A percentile compares a stretch with the other conserved stretches of the same genome.
Conservation (phyloP, 2,329 filamentous ascomycete species). For the Calonectria henricotiae region DNA sequence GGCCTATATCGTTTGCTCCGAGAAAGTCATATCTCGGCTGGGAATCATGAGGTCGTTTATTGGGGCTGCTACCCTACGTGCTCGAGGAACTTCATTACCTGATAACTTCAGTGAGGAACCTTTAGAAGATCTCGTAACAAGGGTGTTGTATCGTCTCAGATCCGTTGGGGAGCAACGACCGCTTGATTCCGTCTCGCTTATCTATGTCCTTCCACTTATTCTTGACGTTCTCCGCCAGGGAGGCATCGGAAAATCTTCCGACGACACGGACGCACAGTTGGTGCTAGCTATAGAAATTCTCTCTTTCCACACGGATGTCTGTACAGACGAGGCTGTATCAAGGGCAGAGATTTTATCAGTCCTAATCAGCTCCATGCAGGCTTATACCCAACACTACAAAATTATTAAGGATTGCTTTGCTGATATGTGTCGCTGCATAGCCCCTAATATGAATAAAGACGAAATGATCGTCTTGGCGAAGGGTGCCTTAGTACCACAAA, state of each 20-base stretch:
- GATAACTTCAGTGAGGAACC: slow-evolving; percentile 83
- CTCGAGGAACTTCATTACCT: slow-evolving; percentile 82
- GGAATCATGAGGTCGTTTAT: slow-evolving; percentile 86
- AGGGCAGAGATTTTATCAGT: slow-evolving; percentile 80
- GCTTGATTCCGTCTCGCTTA: slow-evolving; percentile 89
- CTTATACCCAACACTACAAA: slow-evolving; percentile 94
- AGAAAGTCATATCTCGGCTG: slow-evolving; percentile 81
- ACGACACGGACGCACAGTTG: slow-evolving; percentile 91
- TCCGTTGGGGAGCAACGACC: slow-evolving; percentile 95
- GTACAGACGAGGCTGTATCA: slow-evolving; percentile 82
- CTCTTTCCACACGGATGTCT: slow-evolving; percentile 88
- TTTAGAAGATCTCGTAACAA: slow-evolving; percentile 87
- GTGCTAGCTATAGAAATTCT: slow-evolving; percentile 91
- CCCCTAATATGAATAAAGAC: slow-evolving; percentile 81
- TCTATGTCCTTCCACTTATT: slow-evolving; percentile 88
- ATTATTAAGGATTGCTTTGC: slow-evolving; percentile 92
- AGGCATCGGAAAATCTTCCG: slow-evolving; percentile 80
- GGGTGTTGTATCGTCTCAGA: slow-evolving; percentile 90
- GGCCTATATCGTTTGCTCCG: slow-evolving; percentile 85
- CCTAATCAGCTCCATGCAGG: slow-evolving; percentile 88
- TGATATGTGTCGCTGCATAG: slow-evolving; percentile 87
- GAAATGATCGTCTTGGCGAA: slow-evolving; percentile 86
- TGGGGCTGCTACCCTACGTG: slow-evolving; percentile 88
- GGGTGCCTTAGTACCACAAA: slow-evolving; percentile 85
- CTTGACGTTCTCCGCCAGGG: slow-evolving; percentile 85